Base-by-base conservation (phyloP, 2,329 filamentous ascomycete genomes). In the Clonostachys rosea region DNA sequence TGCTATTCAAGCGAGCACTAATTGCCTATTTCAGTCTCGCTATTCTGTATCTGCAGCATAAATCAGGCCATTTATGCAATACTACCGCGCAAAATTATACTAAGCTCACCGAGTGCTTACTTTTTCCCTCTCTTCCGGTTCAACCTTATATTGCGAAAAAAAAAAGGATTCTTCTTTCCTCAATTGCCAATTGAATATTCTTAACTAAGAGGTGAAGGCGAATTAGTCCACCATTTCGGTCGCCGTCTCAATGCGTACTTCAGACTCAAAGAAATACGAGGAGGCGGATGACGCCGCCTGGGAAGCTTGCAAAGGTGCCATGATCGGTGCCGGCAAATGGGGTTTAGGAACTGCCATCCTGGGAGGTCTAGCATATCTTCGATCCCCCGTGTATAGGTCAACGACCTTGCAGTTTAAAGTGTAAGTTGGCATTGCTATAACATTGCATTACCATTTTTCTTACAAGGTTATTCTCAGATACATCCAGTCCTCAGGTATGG, bases 401-500 rank as follows among this genome's bases (percentile, higher is more conserved):
- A 68, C 87, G 51, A 90, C 86, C 2, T 70, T 89, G 44, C 86
- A 89, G 60, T 89, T 89, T 67, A 89, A 89, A 70, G 82, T 87
- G 86, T 89, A 76, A 59, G 81, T 69, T 30, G 37, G 20, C 20
- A 12, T 42, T 47, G 44, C 10, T 34, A 39, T 14, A 12, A 11
- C n/a, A 4, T 39, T 39, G n/a, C 36, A n/a, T 39, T n/a, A n/a
- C 36, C 36, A 39, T 5, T 30, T 3, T 30, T 30, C 24, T 30
- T 10, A 45, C 43, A 20, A 14, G 37, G n/a, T 3, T 18, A 10
- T 10, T 47, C 34, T 24, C 58, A 91, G 88, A 33, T 92, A 89
- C 60, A 71, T 91, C 14, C 87, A 91, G 64, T 89, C 91, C 85
- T 88, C 84, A n/a, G 84, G 83, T 50, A 91, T 91, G 87, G 84